These are phyloP conservation scores for Gilbertella persicaria DNA, from an alignment of 371 early-diverging fungal species.

Conservation along the genomic window DNA sequence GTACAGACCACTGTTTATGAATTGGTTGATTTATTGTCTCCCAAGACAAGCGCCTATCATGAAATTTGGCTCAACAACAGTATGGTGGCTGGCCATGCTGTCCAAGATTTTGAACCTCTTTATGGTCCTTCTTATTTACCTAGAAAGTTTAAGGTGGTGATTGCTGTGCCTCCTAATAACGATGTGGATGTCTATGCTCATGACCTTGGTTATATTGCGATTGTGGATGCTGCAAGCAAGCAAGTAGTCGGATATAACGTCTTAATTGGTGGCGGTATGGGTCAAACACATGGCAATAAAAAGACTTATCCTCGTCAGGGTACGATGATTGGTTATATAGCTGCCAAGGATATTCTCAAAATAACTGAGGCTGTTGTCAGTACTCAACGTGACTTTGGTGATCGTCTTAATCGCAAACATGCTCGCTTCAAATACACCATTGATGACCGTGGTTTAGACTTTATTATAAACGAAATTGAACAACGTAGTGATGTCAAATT, in stretches of 20 bases:
- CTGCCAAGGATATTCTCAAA: conserved; percentile 73
- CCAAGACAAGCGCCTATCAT: conserved; percentile 88
- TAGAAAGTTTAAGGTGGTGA: conserved; percentile 93
- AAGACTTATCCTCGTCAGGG: conserved; percentile 92
- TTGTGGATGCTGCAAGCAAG: conserved; percentile 70
- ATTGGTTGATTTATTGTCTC: conserved; percentile 76
- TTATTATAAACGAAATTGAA: conserved; percentile 87
- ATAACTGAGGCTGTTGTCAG: conserved; percentile 87
- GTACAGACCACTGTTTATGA: conserved; percentile 71
- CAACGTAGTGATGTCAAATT: conserved; percentile 73
- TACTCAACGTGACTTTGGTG: conserved; percentile 92
- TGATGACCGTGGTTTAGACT: conserved; percentile 88
- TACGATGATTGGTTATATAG: conserved; percentile 75
- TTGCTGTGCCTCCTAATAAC: conserved; percentile 94
- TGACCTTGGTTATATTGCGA: conserved; percentile 91
- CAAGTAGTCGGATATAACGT: conserved; percentile 88
- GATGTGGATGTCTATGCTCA: conserved; percentile 95
- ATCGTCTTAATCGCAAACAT: conserved; percentile 95
- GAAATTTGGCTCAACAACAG: conserved; percentile 95
- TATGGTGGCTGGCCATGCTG: conserved; percentile 76
- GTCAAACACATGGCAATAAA: conserved; percentile 95
- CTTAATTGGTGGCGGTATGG: conserved; percentile 96
- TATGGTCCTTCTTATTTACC: conserved; percentile 92
- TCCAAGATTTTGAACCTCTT: conserved; percentile 85
- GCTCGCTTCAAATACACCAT: conserved; percentile 97